Evolutionary conservation across 2,329 filamentous ascomycete genomes (phyloP).

Genomic region (Orbilia javanica): DNA sequence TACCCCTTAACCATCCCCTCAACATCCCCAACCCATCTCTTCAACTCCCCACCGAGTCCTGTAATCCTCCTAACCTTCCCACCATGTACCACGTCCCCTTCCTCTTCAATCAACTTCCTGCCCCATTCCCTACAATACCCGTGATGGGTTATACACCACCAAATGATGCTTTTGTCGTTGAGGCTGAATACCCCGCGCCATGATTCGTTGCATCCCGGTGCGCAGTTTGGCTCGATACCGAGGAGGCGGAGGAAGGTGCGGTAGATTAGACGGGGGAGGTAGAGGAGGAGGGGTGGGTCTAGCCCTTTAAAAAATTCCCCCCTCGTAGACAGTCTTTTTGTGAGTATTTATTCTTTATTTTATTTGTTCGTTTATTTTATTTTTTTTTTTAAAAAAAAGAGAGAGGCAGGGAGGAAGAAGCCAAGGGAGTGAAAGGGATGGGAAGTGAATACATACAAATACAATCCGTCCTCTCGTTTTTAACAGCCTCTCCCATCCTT

Average conservation of each 20-base stretch:
- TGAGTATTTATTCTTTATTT: no score
- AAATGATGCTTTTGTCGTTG: slow-evolving; percentile 40
- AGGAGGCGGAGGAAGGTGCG: slow-evolving; percentile 35
- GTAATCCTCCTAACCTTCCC: slow-evolving; percentile 42
- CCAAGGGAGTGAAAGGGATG: background rate
- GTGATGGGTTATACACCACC: slow-evolving; percentile 45
- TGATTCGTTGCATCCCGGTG: slow-evolving; percentile 38
- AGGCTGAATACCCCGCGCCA: background rate
- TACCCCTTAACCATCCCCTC: slow-evolving; percentile 7
- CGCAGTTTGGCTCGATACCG: slow-evolving; percentile 20
- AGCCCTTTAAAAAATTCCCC: slow-evolving; percentile 41
- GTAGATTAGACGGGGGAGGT: slow-evolving; percentile 44
- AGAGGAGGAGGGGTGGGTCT: slow-evolving; percentile 38
- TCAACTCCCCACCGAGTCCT: slow-evolving; percentile 36
- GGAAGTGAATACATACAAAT: slow-evolving; percentile 21
- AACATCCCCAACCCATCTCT: slow-evolving; percentile 31
- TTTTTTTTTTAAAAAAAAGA: background rate
- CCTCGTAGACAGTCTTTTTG: no score
- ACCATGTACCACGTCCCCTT: slow-evolving; percentile 32
- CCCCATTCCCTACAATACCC: slow-evolving; percentile 27
- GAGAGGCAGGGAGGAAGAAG: background rate
- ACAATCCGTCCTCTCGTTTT: slow-evolving; percentile 37
- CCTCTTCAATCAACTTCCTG: slow-evolving; percentile 8
- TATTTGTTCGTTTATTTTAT: no score
- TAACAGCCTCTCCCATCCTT: slow-evolving; percentile 24